Evolutionary conservation across 495 filamentous ascomycete species (phyloP), one percentile per base, ranked within the genome.

Genomic region (Hypomontagnella monticulosa): DNA sequence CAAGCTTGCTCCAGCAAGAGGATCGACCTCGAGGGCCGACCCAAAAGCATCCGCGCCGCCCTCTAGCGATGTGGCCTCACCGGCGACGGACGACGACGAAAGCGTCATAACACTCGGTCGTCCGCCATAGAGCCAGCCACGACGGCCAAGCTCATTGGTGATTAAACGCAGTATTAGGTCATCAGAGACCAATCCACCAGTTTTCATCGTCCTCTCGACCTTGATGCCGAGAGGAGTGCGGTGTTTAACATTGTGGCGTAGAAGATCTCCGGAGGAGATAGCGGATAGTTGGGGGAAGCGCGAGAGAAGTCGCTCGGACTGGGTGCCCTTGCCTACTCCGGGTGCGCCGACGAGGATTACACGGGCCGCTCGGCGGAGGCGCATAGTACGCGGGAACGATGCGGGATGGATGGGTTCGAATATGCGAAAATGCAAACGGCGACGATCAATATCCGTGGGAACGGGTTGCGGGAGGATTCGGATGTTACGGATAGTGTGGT

Each of bases 281-380:
- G 93, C 88, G 7, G 93, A 91, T 30, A 99, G 79, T 70, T 97
- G 90, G 12, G 93, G 91, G 69, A 93, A 98, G 61, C 91, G 87
- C 64, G 89, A 79, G 53, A 97, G 86, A 41, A 99, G 80, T 41
- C 95, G 84, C 71, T 96, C 92, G 27, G 93, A 91, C 73, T 99
- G 95, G 12, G 95, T 99, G 32, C 95, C 95, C 78, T 99, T 99
- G 51, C 95, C 95, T 3, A 89, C 88, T 30, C 81, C 95, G 0
- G 95, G 95, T n/a, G 95, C 93, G 50, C 95, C 95, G 62, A 99
- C 86, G 55, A 99, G 86, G 74, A 99, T 98, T 51, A 99, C 88
- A 32, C 95, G 90, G 14, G 96, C 95, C 36, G 95, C 94, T 75
- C 84, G 87, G 57, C 85, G 85, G 69, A 96, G 88, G 78, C 86